phyloP scores from a whole-genome alignment of 2,329 filamentous ascomycete genomes.

The Magnaporthiopsis rhizophila region DNA sequence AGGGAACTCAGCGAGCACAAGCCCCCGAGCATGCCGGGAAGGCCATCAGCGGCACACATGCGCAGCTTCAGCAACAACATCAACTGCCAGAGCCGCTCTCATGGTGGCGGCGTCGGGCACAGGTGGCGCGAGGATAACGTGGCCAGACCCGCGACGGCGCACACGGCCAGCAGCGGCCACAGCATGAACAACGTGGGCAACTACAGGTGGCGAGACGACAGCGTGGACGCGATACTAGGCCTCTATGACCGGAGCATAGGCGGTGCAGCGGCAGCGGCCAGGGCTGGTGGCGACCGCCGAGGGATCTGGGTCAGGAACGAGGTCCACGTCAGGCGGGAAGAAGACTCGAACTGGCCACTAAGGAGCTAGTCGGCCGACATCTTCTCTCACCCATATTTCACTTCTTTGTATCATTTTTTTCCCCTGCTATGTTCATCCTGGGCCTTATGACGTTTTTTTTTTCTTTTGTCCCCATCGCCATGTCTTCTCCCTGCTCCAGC shows the following conservation, averaged over 20 bases:
- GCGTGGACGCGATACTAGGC: conserved; percentile 24
- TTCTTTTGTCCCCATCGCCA: too few relatives aligned
- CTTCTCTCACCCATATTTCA: not conserved
- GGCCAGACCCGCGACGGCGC: conserved; percentile 16
- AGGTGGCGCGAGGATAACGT: conserved; percentile 6
- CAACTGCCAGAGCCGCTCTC: not conserved
- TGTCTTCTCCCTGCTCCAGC: not conserved
- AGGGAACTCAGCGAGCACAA: conserved; percentile 4
- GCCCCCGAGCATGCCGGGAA: not conserved
- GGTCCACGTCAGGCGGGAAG: conserved; percentile 17
- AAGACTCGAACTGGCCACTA: conserved; percentile 20
- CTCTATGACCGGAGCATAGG: conserved; percentile 16
- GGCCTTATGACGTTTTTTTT: not conserved
- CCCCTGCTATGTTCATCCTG: not conserved
- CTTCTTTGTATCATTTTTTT: not conserved
- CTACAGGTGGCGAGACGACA: conserved; percentile 17
- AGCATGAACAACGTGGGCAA: conserved; percentile 3
- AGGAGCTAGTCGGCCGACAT: conserved; percentile 2
- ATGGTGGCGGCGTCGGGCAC: too few relatives aligned
- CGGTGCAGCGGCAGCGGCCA: conserved; percentile 10
- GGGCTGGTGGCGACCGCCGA: conserved; percentile 9
- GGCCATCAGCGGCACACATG: not conserved
- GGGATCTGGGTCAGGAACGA: conserved; percentile 24
- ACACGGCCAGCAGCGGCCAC: conserved; percentile 10
- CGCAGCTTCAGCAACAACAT: conserved; percentile 3